phyloP scores from a whole-genome alignment of 2,329 filamentous ascomycete genomes.

The Fusarium verrucosum region DNA sequence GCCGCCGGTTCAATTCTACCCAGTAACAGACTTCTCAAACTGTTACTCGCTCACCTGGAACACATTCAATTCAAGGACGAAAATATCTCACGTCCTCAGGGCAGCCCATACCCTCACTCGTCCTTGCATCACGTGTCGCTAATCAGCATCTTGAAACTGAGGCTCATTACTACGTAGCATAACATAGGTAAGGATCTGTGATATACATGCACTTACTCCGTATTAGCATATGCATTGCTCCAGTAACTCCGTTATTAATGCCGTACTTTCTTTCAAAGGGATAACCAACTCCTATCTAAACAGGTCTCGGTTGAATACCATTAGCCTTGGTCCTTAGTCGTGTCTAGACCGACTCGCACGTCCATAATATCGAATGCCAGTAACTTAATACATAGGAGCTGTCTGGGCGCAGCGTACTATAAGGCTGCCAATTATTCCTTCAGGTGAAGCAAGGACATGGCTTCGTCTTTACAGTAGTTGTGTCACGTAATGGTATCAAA shows the following conservation, averaged over 20 bases:
- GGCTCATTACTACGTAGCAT: constrained; percentile 9
- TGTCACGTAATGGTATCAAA: not conserved
- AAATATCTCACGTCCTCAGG: constrained; percentile 3
- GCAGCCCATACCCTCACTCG: constrained; percentile 1
- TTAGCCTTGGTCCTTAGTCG: not conserved
- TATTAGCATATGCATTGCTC: constrained; percentile 4
- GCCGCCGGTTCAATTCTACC: constrained; percentile 3
- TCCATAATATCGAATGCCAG: constrained; percentile 7
- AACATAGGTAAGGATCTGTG: constrained; percentile 19
- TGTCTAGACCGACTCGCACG: not conserved
- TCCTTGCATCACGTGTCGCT: constrained; percentile 15
- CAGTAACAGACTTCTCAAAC: constrained; percentile 2
- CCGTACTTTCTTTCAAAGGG: not conserved
- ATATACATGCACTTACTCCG: constrained; percentile 3
- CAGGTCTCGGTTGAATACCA: not conserved
- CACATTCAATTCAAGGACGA: constrained; percentile 15
- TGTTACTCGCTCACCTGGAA: constrained; percentile 11
- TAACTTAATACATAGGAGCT: constrained; percentile 2
- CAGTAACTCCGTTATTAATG: not conserved
- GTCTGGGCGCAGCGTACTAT: not conserved
- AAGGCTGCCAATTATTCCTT: not conserved
- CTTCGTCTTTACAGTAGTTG: not conserved
- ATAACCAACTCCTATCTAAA: not conserved
- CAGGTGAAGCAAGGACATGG: not conserved
- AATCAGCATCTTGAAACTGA: constrained; percentile 12